phyloP scores from a whole-genome alignment of 2,329 filamentous ascomycete genomes.

The Paecilomyces niveus region DNA sequence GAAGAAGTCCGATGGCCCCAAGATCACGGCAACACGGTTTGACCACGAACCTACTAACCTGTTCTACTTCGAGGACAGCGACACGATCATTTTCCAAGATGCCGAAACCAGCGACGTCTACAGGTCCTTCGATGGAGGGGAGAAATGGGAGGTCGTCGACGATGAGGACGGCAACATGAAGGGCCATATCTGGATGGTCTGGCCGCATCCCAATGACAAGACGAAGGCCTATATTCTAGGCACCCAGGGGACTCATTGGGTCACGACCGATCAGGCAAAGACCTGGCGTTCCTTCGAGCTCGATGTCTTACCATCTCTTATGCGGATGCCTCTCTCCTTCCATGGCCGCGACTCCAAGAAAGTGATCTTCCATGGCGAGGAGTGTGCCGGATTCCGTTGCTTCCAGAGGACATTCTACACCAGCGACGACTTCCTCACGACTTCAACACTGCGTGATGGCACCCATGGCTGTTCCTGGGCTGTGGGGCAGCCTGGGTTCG shows the following conservation, averaged over 20 bases:
- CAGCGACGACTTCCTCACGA: constrained; percentile 70
- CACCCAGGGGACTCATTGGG: constrained; percentile 63
- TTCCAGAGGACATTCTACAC: constrained; percentile 65
- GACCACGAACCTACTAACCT: constrained; percentile 60
- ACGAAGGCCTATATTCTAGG: constrained; percentile 77
- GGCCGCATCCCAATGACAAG: constrained; percentile 71
- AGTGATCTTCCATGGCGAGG: constrained; percentile 74
- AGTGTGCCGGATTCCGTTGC: constrained; percentile 59
- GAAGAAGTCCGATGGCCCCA: constrained; percentile 56
- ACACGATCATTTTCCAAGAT: constrained; percentile 72
- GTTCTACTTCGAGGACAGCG: constrained; percentile 86
- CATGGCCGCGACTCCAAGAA: constrained; percentile 77
- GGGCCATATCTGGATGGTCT: constrained; percentile 49
- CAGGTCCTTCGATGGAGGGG: constrained; percentile 74
- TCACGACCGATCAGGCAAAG: constrained; percentile 74
- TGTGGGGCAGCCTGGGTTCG: constrained; percentile 65
- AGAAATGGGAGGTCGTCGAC: constrained; percentile 64
- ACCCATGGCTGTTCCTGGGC: constrained; percentile 84
- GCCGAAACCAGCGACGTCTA: constrained; percentile 57
- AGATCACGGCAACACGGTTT: constrained; percentile 59
- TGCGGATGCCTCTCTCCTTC: constrained; percentile 59
- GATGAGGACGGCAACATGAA: constrained; percentile 49
- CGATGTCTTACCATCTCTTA: constrained; percentile 49
- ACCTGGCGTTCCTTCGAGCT: constrained; percentile 71
- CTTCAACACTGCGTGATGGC: constrained; percentile 58